phyloP scores from a whole-genome alignment of 1,284 basidiomycete species.

The Phlebopus sp. region DNA sequence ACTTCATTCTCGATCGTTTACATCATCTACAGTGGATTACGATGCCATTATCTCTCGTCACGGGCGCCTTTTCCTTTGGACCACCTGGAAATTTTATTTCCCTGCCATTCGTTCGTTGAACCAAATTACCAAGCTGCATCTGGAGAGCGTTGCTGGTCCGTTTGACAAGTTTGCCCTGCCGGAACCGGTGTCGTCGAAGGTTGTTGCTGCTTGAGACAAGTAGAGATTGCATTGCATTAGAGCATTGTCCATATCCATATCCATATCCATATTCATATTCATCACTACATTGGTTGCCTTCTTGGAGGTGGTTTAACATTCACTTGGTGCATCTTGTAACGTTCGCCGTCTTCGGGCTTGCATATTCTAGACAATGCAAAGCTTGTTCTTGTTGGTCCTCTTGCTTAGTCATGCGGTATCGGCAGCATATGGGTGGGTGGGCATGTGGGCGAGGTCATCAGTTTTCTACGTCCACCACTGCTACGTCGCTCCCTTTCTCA shows the following conservation, averaged over 20 bases:
- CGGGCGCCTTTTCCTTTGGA: conserved; percentile 76
- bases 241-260: not conserved
- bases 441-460: too few species aligned
- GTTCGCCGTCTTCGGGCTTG: too few species aligned
- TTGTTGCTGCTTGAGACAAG: conserved; percentile 16
- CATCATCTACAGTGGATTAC: conserved; percentile 54
- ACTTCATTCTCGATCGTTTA: conserved; percentile 7
- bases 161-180: conserved; percentile 41
- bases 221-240: not conserved
- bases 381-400: not conserved
- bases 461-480: conserved; percentile 3
- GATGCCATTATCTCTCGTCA: conserved; percentile 59
- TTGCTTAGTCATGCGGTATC: not conserved
- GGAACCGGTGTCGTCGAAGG: conserved; percentile 23
- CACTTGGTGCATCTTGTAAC: too few species aligned
- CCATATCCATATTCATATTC: not conserved
- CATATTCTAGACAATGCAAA: too few species aligned
- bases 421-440: too few species aligned
- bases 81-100: conserved; percentile 58
- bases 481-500: conserved; percentile 5
- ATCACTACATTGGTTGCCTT: conserved; percentile 2
- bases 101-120: conserved; percentile 40
- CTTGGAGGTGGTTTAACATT: not conserved
- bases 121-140: conserved; percentile 26
- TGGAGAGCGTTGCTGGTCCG: conserved; percentile 56